Base-by-base conservation (phyloP, 306 rosid species). In the Quillaja saponaria region DNA sequence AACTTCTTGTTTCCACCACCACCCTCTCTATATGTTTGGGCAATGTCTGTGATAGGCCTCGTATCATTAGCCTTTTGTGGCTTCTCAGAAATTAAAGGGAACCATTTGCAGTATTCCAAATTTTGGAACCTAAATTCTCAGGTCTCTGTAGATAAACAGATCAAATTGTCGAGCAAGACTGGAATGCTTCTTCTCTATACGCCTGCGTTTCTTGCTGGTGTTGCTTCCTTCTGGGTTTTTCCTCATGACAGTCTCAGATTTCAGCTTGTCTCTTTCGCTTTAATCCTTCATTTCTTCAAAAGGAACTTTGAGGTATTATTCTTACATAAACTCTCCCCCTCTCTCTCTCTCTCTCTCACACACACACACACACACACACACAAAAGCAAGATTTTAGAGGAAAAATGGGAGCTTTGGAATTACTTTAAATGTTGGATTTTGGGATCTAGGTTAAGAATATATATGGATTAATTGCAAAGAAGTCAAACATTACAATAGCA, bases 211-310 rank as follows among this genome's bases (percentile, higher is more conserved):
- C 76, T 84, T 9, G 81, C 83, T 12, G 88, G 74, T 4, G 67
- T 68, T 48, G 63, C 78, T 0, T 81, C 90, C 17, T 74, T 86
- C 37, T 59, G 39, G 57, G 12, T 82, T 20, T 73, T 75, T 11
- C 82, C 88, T 7, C 39, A 37, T 4, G 40, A 70, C 0, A 39
- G 64, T 58, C 6, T 75, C 49, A 74, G 98, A 64, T 48, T 64
- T 41, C 49, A 74, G 0, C 7, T 84, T 50, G 76, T 88, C 66
- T 78, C 69, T 3, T 76, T 75, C 21, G 88, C 87, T 53, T 45
- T 88, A 0, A 73, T 87, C 9, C 7, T 88, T 4, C 98, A 92
- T 65, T 92, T 88, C 86, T 75, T 86, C 63, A 88, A 88, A 72
- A 78, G 98, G 46, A n/a, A 74, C 2, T 31, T 84, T 35, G 98